Evolutionary conservation across 257 asterid genomes (phyloP).

Genomic region (Avicennia marina): DNA sequence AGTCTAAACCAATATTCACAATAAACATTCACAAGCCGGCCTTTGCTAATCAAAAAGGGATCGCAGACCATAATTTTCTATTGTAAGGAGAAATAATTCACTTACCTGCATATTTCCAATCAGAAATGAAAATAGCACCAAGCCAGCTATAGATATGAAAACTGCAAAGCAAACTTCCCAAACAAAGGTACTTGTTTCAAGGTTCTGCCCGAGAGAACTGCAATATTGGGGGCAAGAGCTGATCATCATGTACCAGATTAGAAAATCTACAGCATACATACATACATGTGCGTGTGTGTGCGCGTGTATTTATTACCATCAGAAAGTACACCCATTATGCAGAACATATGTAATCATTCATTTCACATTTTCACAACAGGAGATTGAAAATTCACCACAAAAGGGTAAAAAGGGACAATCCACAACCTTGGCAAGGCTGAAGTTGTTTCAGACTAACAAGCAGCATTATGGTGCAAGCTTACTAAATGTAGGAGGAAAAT

Average conservation of each 20-base stretch:
- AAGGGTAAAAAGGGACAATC: background rate
- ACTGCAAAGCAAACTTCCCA: conserved; percentile 98
- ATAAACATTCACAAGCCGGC: background rate
- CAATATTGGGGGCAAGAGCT: conserved; percentile 11
- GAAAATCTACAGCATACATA: background rate
- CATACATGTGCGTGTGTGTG: no score
- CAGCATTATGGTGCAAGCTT: background rate
- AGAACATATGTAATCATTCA: background rate
- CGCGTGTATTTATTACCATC: no score
- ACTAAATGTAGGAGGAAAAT: conserved; percentile 10
- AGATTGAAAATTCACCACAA: background rate
- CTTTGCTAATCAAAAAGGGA: background rate
- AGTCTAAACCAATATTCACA: background rate
- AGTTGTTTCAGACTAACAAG: background rate
- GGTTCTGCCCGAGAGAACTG: conserved; percentile 99
- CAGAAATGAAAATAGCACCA: conserved; percentile 89
- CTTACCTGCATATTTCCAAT: conserved; percentile 99
- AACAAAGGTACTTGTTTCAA: conserved; percentile 77
- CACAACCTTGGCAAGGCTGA: background rate
- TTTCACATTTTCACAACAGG: background rate
- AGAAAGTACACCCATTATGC: background rate
- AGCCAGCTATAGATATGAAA: conserved; percentile 82
- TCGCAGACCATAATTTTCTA: background rate
- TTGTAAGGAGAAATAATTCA: background rate
- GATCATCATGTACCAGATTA: background rate